Evolutionary conservation across 139 green algal genomes (phyloP).

Genomic region (Chlorella sorokiniana): DNA sequence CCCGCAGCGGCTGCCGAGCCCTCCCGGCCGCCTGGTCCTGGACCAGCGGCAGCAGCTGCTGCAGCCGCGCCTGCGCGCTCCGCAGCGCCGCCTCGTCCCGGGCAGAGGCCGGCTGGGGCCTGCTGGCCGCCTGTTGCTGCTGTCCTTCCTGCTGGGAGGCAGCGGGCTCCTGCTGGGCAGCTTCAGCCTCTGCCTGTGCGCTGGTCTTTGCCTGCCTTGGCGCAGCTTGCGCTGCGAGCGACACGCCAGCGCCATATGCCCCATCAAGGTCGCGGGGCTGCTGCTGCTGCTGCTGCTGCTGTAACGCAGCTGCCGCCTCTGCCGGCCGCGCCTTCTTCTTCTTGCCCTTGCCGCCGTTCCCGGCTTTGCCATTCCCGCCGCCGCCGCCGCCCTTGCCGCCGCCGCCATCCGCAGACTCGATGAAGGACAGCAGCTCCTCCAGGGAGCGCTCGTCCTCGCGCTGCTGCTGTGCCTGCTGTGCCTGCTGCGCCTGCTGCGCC

Average conservation of each 20-base stretch:
- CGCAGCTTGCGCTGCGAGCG: too few species aligned
- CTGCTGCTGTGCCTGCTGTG: slow-evolving; percentile 6
- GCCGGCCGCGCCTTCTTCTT: slow-evolving; percentile 35
- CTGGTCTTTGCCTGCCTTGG: not conserved
- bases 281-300: slow-evolving; percentile 1
- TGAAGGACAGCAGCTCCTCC: slow-evolving; percentile 69
- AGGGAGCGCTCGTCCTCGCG: slow-evolving; percentile 44
- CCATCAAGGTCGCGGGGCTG: not conserved
- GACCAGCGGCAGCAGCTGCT: not conserved
- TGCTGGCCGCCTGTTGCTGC: not conserved
- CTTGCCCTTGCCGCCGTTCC: slow-evolving; percentile 31
- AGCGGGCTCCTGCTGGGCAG: not conserved
- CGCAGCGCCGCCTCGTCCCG: not conserved
- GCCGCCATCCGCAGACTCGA: slow-evolving; percentile 42
- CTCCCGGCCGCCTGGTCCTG: not conserved
- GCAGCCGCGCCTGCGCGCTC: not conserved
- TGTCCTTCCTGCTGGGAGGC: not conserved
- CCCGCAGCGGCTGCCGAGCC: not conserved
- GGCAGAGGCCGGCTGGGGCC: not conserved
- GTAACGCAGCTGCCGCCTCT: not conserved
- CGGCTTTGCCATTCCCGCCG: not conserved
- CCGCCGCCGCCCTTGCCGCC: not conserved
- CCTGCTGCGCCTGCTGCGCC: not conserved
- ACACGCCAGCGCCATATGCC: not conserved
- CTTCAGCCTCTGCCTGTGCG: not conserved